Evolutionary conservation across 768 basidiomycete genomes (phyloP), one percentile per base, ranked within the genome.

Genomic region (Psilocybe azurescens): DNA sequence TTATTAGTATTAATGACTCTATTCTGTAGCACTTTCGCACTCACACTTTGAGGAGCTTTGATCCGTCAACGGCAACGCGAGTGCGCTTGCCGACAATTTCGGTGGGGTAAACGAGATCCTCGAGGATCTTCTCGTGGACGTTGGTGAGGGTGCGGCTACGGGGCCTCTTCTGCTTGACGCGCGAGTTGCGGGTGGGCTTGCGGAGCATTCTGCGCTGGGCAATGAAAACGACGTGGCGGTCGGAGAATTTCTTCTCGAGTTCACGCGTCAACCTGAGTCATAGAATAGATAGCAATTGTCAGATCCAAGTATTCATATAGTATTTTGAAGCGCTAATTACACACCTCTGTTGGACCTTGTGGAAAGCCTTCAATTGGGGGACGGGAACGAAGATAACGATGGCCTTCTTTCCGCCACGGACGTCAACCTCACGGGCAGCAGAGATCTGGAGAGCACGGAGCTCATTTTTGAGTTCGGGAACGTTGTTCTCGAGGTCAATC

Each of bases 191-290:
- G 68, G 95, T 95, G 60, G 96, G 96, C 80, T 96, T 98, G 83
- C 91, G 93, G 77, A 99, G 85, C 89, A 98, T 95, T 74, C 97
- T 90, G 78, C 97, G 95, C 82, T 99, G 97, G 58, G 93, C 97
- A 77, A 99, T 89, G 78, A 99, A 99, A 61, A 99, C 94, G 77
- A 99, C 95, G 81, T 99, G 96, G 76, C 95, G 89, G 83, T 99
- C 97, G 50, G 97, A 94, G 83, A 99, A 98, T 82, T 99, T 99
- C 89, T 99, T 99, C 89, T 99, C 97, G 73, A 99, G 87, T 77
- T 99, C 97, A 58, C 97, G 91, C 64, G 97, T 98, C 75, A 99
- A 91, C 78, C 97, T 99, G 64, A 30, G 41, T 48, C 24, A 24
- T 24, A 24, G 53, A 36, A 24, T 32, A 32, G 28, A 50, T 56